Evolutionary conservation across 192 early-diverging fungal genomes (phyloP).

Genomic region (Coemansia sp.): DNA sequence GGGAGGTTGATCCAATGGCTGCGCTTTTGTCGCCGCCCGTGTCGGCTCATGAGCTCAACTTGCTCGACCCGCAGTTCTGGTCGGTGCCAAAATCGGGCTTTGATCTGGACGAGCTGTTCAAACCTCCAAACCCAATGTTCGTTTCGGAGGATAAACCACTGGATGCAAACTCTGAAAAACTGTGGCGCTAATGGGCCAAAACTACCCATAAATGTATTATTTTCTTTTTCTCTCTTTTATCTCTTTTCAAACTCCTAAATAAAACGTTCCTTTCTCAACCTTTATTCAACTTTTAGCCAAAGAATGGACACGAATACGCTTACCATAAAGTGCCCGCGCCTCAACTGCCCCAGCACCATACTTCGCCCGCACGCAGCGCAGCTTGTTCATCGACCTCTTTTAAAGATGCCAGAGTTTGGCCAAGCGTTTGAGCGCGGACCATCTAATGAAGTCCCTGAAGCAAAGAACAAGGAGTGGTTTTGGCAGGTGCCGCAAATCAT

Average conservation of each 20-base stretch:
- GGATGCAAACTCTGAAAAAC: constrained; percentile 13
- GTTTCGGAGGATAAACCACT: neutral
- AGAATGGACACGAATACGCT: too few relatives aligned
- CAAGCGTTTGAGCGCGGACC: neutral
- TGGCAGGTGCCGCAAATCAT: constrained; percentile 67
- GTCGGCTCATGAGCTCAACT: constrained; percentile 1
- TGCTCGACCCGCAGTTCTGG: constrained; percentile 20
- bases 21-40: constrained; percentile 37
- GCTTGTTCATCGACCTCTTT: neutral
- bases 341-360: neutral
- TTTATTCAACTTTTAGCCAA: too few relatives aligned
- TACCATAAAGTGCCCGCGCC: neutral
- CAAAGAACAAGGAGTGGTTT: constrained; percentile 33
- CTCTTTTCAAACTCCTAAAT: too few relatives aligned
- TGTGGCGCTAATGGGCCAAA: constrained; percentile 5
- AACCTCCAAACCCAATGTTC: neutral
- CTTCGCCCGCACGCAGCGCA: neutral
- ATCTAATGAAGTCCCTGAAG: neutral
- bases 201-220: neutral
- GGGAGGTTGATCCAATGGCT: constrained; percentile 25
- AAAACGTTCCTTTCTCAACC: too few relatives aligned
- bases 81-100: constrained; percentile 1
- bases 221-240: neutral
- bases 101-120: constrained; percentile 28
- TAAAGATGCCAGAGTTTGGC: neutral